Conservation (phyloP, 2,329 filamentous ascomycete genomes). For the Aureobasidium sp. region DNA sequence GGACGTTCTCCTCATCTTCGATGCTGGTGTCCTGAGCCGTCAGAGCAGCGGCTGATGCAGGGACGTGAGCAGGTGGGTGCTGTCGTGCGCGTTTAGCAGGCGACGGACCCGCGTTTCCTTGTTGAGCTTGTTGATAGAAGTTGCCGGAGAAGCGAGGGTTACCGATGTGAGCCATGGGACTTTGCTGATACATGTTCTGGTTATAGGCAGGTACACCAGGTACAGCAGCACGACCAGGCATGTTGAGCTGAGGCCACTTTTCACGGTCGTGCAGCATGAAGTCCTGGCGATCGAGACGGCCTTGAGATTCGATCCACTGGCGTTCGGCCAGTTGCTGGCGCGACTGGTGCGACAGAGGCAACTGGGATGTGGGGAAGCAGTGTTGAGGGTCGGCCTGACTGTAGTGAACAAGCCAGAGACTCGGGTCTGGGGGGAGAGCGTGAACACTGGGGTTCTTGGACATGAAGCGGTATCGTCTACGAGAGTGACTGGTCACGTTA, state of each 20-base stretch:
- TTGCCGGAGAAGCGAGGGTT: conserved; percentile 17
- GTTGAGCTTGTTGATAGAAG: conserved; percentile 16
- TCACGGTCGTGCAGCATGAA: conserved; percentile 87
- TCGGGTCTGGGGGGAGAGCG: conserved; percentile 64
- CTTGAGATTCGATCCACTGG: conserved; percentile 58
- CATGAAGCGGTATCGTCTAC: conserved; percentile 77
- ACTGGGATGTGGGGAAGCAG: conserved; percentile 59
- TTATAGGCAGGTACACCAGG: conserved; percentile 10
- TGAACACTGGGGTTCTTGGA: conserved; percentile 64
- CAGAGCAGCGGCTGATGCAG: conserved; percentile 36
- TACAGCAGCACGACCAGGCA: conserved; percentile 41
- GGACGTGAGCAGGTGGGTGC: conserved; percentile 31
- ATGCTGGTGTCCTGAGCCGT: conserved; percentile 43
- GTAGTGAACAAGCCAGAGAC: conserved; percentile 88
- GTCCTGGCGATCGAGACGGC: conserved; percentile 79
- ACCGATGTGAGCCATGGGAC: conserved; percentile 17
- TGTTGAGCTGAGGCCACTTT: conserved; percentile 80
- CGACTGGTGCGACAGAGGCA: conserved; percentile 46
- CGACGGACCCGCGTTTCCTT: conserved; percentile 29
- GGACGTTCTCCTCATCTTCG: conserved; percentile 86
- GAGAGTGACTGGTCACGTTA: conserved; percentile 63
- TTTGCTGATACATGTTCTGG: conserved; percentile 17
- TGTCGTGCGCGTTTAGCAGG: conserved; percentile 39
- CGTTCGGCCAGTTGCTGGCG: conserved; percentile 40
- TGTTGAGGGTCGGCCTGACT: conserved; percentile 66